phyloP scores from a whole-genome alignment of 1,284 basidiomycete genomes.

The Cryptococcus jaspeensis region DNA sequence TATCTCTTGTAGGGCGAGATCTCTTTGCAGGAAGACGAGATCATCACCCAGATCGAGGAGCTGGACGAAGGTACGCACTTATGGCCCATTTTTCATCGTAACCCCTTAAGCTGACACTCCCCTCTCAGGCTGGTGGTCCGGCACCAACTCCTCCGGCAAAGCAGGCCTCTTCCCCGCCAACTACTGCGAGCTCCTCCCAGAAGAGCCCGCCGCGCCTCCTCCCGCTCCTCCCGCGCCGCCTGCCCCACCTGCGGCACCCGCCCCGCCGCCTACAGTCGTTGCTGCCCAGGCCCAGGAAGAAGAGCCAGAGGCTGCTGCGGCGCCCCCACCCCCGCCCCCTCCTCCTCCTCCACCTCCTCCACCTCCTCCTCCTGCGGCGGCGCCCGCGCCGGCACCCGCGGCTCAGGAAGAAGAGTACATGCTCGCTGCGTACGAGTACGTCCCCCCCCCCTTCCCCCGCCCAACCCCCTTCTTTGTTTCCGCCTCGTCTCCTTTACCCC shows the following conservation, averaged over 20 bases:
- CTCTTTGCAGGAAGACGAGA: slow-evolving; percentile 71
- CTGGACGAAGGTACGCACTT: slow-evolving; percentile 63
- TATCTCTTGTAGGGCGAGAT: slow-evolving; percentile 69
- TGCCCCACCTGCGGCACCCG: slow-evolving; percentile 39
- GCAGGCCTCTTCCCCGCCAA: slow-evolving; percentile 69
- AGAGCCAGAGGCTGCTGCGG: slow-evolving; percentile 28
- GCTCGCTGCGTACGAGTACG: slow-evolving; percentile 40
- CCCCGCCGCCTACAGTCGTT: slow-evolving; percentile 42
- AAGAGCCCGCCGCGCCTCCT: slow-evolving; percentile 31
- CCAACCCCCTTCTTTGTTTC: background rate
- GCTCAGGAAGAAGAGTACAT: slow-evolving; percentile 19
- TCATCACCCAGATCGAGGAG: slow-evolving; percentile 76
- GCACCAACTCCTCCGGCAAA: slow-evolving; percentile 64
- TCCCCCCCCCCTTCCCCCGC: background rate
- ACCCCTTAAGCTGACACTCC: background rate
- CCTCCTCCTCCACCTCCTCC: slow-evolving; percentile 11
- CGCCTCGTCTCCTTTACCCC: background rate
- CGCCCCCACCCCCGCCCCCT: slow-evolving; percentile 9
- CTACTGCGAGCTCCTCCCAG: slow-evolving; percentile 69
- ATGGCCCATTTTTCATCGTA: background rate
- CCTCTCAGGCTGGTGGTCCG: slow-evolving; percentile 68
- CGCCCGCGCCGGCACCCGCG: slow-evolving; percentile 10
- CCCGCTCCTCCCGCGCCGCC: slow-evolving; percentile 39
- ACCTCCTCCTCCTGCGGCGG: slow-evolving; percentile 8
- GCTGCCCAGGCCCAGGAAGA: slow-evolving; percentile 53